Conservation (phyloP, 2,329 filamentous ascomycete species). For the Leptodontidium sp. region DNA sequence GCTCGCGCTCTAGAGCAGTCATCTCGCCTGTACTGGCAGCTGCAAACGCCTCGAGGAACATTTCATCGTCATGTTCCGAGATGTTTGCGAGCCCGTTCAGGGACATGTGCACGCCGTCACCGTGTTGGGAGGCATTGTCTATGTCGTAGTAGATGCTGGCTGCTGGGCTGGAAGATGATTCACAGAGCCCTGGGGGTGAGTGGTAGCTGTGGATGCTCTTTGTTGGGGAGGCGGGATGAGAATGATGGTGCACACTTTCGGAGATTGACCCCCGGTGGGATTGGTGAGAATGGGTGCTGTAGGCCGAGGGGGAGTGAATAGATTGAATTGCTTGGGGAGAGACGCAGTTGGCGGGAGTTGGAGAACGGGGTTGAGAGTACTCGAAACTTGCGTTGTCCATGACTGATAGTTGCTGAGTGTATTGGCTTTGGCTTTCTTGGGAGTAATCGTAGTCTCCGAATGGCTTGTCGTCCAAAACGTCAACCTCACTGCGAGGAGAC, state of each 20-base stretch:
- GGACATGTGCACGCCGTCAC: slow-evolving; percentile 33
- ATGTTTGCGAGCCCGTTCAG: slow-evolving; percentile 36
- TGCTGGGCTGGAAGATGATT: slow-evolving; percentile 64
- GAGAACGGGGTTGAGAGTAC: slow-evolving; percentile 43
- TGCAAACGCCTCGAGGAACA: slow-evolving; percentile 48
- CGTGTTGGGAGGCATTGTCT: slow-evolving; percentile 37
- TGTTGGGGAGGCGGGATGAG: slow-evolving; percentile 56
- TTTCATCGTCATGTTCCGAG: slow-evolving; percentile 46
- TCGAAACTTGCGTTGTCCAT: slow-evolving; percentile 51
- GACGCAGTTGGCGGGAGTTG: slow-evolving; percentile 39
- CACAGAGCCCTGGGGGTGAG: slow-evolving; percentile 67
- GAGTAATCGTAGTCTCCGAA: slow-evolving; percentile 50
- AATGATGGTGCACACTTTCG: slow-evolving; percentile 37
- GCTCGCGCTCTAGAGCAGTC: slow-evolving; percentile 43
- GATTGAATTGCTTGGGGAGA: slow-evolving; percentile 45
- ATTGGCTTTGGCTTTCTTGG: slow-evolving; percentile 6
- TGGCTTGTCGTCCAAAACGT: slow-evolving; percentile 48
- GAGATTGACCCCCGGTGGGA: slow-evolving; percentile 38
- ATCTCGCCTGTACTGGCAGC: slow-evolving; percentile 36
- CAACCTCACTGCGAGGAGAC: slow-evolving; percentile 60
- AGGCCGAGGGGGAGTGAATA: slow-evolving; percentile 41
- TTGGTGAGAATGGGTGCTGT: slow-evolving; percentile 38
- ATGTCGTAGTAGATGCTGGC: slow-evolving; percentile 45
- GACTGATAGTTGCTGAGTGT: slow-evolving; percentile 38
- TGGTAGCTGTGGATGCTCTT: slow-evolving; percentile 60